Evolutionary conservation across 768 basidiomycete species (phyloP).

Genomic region (Pulveroboletus sp.): DNA sequence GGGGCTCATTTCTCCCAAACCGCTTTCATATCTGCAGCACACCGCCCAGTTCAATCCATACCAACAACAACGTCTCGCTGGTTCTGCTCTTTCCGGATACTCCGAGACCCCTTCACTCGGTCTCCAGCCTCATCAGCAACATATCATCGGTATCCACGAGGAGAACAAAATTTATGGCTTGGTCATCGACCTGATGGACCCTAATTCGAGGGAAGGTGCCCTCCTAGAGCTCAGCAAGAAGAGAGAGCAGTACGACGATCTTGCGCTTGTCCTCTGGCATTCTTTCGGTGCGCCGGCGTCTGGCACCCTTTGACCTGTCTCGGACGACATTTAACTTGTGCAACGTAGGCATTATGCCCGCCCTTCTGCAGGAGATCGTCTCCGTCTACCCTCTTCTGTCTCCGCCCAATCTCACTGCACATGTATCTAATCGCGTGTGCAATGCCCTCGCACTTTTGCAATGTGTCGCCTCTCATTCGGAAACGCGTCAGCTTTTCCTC

Average conservation of each 20-base stretch:
- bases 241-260: conserved; percentile 97
- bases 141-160: conserved; percentile 53
- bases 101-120: conserved; percentile 63
- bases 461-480: conserved; percentile 96
- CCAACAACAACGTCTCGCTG: conserved; percentile 40
- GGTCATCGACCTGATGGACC: conserved; percentile 85
- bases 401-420: conserved; percentile 94
- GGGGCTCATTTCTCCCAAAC: conserved; percentile 61
- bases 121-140: conserved; percentile 52
- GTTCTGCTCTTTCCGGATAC: conserved; percentile 39
- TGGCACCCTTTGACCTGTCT: neutral
- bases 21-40: conserved; percentile 64
- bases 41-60: conserved; percentile 59
- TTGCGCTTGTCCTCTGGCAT: conserved; percentile 97
- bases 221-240: conserved; percentile 97
- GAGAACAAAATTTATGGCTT: conserved; percentile 87
- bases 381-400: conserved; percentile 96
- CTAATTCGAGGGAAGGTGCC: conserved; percentile 81
- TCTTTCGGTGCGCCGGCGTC: conserved; percentile 72
- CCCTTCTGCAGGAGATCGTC: conserved; percentile 94
- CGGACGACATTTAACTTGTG: neutral
- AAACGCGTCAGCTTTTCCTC: conserved; percentile 92
- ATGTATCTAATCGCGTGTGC: conserved; percentile 97
- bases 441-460: conserved; percentile 97
- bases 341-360: conserved; percentile 88